Base-by-base conservation (phyloP, 768 basidiomycete genomes). In the Mycena amicta region DNA sequence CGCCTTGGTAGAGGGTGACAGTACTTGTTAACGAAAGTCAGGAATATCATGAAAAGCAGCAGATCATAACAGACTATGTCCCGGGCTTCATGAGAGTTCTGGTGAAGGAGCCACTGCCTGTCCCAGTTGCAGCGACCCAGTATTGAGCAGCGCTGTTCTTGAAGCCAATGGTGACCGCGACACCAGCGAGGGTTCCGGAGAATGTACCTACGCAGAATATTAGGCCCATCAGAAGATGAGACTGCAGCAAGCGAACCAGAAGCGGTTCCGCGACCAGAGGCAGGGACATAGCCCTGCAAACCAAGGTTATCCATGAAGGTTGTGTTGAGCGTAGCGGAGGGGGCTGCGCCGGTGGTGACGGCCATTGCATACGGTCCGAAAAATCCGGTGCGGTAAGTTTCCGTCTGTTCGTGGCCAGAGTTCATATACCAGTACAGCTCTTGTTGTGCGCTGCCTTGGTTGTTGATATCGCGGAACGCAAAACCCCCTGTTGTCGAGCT, bases 371-470 rank as follows among this genome's bases (percentile, higher is more conserved):
- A 77, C 69, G 80, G 81, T 43, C 80, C 80, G 68, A 77, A 77
- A 67, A 82, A 79, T 22, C 79, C 80, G 29, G 75, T 77, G 26
- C 77, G 73, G 60, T 74, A 79, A 4, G 72, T 47, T 56, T 80
- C 79, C 1, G 79, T 78, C 62, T 80, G 78, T 54, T 77, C 76
- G 50, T 81, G 80, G 27, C 66, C 67, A 3, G 76, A 78, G 60
- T 82, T 81, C 80, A 80, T 78, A 60, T 78, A 80, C 63, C 69
- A 81, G 65, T 81, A 81, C 1, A 82, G 64, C 54, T 81, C 80
- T 60, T 81, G 79, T 53, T 80, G 78, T 11, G 71, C 74, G 33
- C 70, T 67, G 33, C 79, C 78, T 62, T 81, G 80, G 59, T 80
- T 80, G 59, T 81, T 69, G 59, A 82, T 81, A 52, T 81, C 79